Percentiles rank a stretch among this genome's conserved stretches.
phyloP scores from a whole-genome alignment of 495 filamentous ascomycete genomes.

The Aspergillus conjunctus region DNA sequence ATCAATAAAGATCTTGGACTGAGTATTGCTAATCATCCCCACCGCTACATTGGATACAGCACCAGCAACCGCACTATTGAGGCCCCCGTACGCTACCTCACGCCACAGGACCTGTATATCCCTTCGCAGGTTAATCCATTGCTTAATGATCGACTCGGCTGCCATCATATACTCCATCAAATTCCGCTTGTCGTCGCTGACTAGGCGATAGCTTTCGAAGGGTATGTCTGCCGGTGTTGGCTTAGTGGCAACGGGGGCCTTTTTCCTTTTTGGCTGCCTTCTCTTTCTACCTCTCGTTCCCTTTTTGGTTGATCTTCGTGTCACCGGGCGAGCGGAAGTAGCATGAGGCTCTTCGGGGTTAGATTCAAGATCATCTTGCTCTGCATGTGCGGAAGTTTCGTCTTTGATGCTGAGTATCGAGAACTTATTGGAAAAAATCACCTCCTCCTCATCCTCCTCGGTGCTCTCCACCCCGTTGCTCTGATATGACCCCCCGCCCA shows the following conservation, averaged over 20 bases:
- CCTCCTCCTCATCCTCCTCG: not conserved
- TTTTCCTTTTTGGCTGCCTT: not conserved
- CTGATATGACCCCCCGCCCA: not conserved
- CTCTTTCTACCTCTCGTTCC: not conserved
- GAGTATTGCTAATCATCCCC: slow-evolving; percentile 37
- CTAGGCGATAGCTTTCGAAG: slow-evolving; percentile 50
- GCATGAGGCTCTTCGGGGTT: not conserved
- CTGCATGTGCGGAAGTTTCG: not conserved
- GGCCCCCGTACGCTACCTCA: slow-evolving; percentile 45
- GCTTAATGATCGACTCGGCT: slow-evolving; percentile 32
- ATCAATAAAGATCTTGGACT: slow-evolving; percentile 40
- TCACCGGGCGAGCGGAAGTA: not conserved
- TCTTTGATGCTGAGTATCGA: not conserved
- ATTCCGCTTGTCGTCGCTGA: slow-evolving; percentile 34
- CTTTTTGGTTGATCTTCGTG: not conserved
- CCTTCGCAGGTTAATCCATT: slow-evolving; percentile 36
- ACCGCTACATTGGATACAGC: slow-evolving; percentile 44
- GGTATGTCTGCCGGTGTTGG: slow-evolving; percentile 20
- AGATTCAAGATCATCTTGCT: not conserved
- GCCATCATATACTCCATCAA: slow-evolving; percentile 43
- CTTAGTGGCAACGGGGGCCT: not conserved
- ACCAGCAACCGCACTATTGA: slow-evolving; percentile 50
- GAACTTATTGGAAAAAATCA: not conserved
- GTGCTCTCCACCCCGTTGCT: not conserved
- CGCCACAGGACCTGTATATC: slow-evolving; percentile 46